Base-by-base conservation (phyloP, 2,329 filamentous ascomycete genomes). In the Geosmithia putterillii region DNA sequence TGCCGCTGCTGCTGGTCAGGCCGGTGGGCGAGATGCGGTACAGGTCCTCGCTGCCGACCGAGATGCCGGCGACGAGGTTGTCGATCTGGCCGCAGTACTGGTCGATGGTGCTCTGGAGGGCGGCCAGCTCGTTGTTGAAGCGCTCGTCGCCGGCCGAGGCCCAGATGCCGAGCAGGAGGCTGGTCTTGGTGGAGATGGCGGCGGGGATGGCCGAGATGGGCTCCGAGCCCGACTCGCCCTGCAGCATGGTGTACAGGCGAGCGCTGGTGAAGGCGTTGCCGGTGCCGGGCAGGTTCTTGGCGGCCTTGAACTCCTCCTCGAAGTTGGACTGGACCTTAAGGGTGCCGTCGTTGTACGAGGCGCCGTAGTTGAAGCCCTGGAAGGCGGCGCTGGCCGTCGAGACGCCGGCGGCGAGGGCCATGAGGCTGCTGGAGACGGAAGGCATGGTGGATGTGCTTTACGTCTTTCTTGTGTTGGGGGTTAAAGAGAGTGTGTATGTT, bases 131-230 rank as follows among this genome's bases (percentile, higher is more conserved):
- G 57, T 86, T 84, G 58, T 72, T 64, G 60, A 94, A 80, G 19
- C 58, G 60, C 5, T 63, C 68, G 44, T 74, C 66, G 41, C 80
- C 81, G 36, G 70, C 83, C 0, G 86, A 90, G 9, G 79, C 77
- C 88, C 88, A 95, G 42, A 95, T 67, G 51, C 87, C 87, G 12
- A 95, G 76, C 10, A 95, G 74, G 21, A 95, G 73, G 38, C 73
- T 72, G 2, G 86, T 94, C 53, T 86, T 74, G 54, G 86, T 86
- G 52, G 73, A 74, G 62, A 94, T 87, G 54, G 87, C 88, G 38
- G 88, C 88, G 37, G 82, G 83, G 48, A 95, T 86, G 50, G 83
- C 85, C 36, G 73, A 68, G 55, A 83, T 87, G 52, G 78, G 71
- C 23, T 71, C 70, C 62, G 73, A 80, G 49, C 73, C 62, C 6